These are phyloP conservation scores for Tetrapyrgos nigripes DNA, from an alignment of 1,284 basidiomycete genomes.

Conservation along the genomic window DNA sequence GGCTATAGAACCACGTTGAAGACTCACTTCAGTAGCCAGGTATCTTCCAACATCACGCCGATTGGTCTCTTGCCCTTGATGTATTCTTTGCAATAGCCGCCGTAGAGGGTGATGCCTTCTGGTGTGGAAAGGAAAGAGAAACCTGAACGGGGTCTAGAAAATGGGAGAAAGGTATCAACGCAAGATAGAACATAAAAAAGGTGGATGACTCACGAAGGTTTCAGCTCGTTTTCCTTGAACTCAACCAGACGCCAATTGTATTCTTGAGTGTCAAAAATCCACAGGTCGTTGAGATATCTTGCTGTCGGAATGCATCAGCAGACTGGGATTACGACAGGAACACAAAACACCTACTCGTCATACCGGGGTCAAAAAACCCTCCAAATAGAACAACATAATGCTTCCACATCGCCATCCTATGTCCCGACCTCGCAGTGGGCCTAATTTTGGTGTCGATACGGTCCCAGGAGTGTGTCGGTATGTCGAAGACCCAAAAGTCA, in stretches of 20 bases:
- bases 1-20: not conserved
- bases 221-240: constrained; percentile 69
- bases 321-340: not conserved
- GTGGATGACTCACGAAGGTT: constrained; percentile 65
- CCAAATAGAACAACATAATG: constrained; percentile 88
- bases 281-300: constrained; percentile 86
- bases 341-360: constrained; percentile 57
- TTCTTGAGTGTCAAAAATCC: constrained; percentile 88
- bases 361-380: constrained; percentile 86
- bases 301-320: constrained; percentile 51
- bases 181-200: not conserved
- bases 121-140: constrained; percentile 86
- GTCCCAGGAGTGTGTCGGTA: constrained; percentile 84
- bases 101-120: constrained; percentile 87
- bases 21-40: constrained; percentile 84
- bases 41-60: constrained; percentile 90
- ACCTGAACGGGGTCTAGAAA: constrained; percentile 75
- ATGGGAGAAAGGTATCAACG: not conserved
- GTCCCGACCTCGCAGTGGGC: constrained; percentile 86
- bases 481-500: constrained; percentile 86
- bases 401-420: constrained; percentile 93
- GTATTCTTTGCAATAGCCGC: constrained; percentile 95
- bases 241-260: constrained; percentile 90
- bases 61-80: constrained; percentile 86
- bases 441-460: constrained; percentile 86